Percentiles rank a stretch among this genome's conserved stretches.
These are phyloP conservation scores for Albizia julibrissin DNA, from an alignment of 306 rosid species.

Conservation along the genomic window DNA sequence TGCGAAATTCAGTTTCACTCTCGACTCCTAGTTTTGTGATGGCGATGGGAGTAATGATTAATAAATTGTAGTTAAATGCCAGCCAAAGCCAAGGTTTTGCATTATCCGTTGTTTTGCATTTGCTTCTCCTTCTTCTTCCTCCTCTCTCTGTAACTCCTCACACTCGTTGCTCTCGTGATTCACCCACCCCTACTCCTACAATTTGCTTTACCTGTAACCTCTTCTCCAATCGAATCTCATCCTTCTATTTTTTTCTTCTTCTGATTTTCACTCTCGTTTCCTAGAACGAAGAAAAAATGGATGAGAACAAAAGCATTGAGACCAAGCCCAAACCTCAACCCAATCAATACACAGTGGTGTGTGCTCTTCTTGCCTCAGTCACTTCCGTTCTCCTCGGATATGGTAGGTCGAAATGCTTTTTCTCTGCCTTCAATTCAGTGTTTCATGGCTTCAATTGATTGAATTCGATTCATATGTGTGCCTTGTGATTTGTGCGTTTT, in stretches of 20 bases:
- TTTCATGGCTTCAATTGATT: not conserved
- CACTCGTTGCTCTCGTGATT: not conserved
- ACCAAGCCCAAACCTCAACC: conserved; percentile 1
- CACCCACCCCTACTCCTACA: not conserved
- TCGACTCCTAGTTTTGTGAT: not conserved
- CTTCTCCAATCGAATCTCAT: not conserved
- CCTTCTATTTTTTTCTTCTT: not conserved
- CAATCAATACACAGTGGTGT: conserved; percentile 57
- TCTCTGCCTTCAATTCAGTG: not conserved
- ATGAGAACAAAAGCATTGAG: not conserved
- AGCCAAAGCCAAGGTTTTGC: not conserved
- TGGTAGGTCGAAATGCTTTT: conserved; percentile 34
- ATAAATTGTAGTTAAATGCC: not conserved
- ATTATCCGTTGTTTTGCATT: not conserved
- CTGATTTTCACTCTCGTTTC: not conserved
- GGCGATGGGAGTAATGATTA: not conserved
- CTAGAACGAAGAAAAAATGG: not conserved
- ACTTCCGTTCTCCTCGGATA: conserved; percentile 77
- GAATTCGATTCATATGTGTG: not conserved
- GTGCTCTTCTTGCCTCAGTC: conserved; percentile 68
- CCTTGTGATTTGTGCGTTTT: not conserved
- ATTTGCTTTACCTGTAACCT: not conserved
- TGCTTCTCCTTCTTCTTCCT: not conserved
- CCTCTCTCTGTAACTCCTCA: not conserved
- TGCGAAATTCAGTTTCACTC: not conserved